Conservation (phyloP, 192 early-diverging fungal species). For the Mortierella antarctica region DNA sequence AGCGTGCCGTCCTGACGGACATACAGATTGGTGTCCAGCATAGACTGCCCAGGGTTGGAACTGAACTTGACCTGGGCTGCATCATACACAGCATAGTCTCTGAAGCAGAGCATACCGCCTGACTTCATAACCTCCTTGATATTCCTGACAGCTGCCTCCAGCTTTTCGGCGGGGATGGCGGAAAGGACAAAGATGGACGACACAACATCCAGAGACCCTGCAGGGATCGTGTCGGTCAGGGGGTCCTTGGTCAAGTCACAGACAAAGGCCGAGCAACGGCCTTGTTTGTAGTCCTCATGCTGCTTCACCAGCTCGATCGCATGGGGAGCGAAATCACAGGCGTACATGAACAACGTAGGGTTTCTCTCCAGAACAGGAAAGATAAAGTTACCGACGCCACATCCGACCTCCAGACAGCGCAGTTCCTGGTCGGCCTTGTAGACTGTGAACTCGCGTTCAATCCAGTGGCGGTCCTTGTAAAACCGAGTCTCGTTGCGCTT, state of each 20-base stretch:
- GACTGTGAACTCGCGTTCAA: constrained; percentile 90
- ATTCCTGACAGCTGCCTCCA: constrained; percentile 81
- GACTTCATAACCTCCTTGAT: constrained; percentile 85
- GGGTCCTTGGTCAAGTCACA: constrained; percentile 88
- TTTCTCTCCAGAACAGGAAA: constrained; percentile 92
- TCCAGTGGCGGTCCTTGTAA: constrained; percentile 99
- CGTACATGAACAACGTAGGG: constrained; percentile 85
- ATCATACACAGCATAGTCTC: constrained; percentile 98
- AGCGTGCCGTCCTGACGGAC: constrained; percentile 97
- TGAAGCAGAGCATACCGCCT: constrained; percentile 90
- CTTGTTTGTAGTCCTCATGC: constrained; percentile 76
- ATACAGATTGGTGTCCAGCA: constrained; percentile 94
- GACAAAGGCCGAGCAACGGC: constrained; percentile 91
- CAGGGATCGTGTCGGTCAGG: constrained; percentile 76
- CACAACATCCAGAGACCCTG: constrained; percentile 85
- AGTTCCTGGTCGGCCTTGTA: constrained; percentile 20
- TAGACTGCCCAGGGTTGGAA: constrained; percentile 72
- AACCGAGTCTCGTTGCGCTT: constrained; percentile 92
- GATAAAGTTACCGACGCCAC: constrained; percentile 97
- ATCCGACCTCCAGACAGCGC: constrained; percentile 88
- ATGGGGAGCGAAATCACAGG: constrained; percentile 92
- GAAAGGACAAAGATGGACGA: constrained; percentile 97
- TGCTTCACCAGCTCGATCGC: constrained; percentile 93
- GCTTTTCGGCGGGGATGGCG: constrained; percentile 90
- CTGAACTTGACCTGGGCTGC: constrained; percentile 95